A percentile compares a stretch with the other conserved stretches of the same genome.
phyloP scores from a whole-genome alignment of 805 yeast genomes.

The Yamadazyma tumulicola region DNA sequence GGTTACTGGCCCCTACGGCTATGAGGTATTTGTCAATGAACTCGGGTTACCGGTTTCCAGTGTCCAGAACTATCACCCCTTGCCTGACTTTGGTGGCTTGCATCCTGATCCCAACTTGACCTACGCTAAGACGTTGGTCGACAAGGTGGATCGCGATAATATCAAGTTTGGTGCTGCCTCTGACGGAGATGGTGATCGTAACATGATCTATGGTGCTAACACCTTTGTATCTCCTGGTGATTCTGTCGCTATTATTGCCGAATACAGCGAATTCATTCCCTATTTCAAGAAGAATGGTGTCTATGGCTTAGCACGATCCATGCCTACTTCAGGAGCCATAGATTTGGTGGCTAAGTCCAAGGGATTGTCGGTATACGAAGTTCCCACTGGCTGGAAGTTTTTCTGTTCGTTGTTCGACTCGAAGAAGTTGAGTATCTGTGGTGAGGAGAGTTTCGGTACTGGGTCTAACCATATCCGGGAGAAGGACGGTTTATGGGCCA shows the following conservation, averaged over 20 bases:
- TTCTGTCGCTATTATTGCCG: constrained; percentile 95
- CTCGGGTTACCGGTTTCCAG: constrained; percentile 68
- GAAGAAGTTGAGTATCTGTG: constrained; percentile 90
- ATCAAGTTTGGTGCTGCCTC: constrained; percentile 97
- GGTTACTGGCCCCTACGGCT: constrained; percentile 95
- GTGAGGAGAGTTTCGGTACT: constrained; percentile 97
- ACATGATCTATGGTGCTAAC: constrained; percentile 95
- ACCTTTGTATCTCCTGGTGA: constrained; percentile 98
- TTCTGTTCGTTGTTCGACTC: constrained; percentile 95
- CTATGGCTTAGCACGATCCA: constrained; percentile 90
- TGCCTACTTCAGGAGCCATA: constrained; percentile 95
- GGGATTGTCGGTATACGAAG: constrained; percentile 79
- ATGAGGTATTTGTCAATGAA: constrained; percentile 77
- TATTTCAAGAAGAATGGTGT: constrained; percentile 84
- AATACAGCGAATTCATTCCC: constrained; percentile 86
- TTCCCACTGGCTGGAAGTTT: constrained; percentile 99
- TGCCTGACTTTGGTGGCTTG: constrained; percentile 92
- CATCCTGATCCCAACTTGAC: constrained; percentile 98
- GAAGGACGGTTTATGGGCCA: constrained; percentile 97
- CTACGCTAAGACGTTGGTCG: constrained; percentile 85
- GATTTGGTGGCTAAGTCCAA: constrained; percentile 84
- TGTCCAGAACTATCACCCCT: constrained; percentile 75
- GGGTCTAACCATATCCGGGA: constrained; percentile 97
- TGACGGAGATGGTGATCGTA: constrained; percentile 98
- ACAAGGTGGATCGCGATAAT: constrained; percentile 72